phyloP scores from a whole-genome alignment of 2,329 filamentous ascomycete species.

The Dactylella cylindrospora region DNA sequence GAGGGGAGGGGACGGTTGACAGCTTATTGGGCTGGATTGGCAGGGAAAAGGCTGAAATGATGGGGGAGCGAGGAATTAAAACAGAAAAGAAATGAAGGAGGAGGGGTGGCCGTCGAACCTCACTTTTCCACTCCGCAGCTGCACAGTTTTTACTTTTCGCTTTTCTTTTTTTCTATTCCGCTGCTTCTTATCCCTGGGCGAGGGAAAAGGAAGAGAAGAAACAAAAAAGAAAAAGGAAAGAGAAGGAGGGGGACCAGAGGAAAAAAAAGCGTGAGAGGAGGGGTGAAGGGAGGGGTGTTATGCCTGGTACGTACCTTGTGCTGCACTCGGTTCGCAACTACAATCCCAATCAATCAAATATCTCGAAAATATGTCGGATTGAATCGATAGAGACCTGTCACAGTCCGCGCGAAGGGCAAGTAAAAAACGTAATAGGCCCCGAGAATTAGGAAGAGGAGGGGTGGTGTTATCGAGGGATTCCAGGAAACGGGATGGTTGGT shows the following conservation, averaged over 20 bases:
- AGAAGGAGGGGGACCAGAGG: constrained; percentile 25
- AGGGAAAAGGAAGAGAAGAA: constrained; percentile 34
- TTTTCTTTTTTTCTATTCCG: constrained; percentile 31
- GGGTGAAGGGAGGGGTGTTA: constrained; percentile 40
- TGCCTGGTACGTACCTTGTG: constrained; percentile 43
- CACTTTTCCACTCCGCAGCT: constrained; percentile 19
- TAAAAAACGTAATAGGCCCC: constrained; percentile 19
- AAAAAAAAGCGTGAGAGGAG: constrained; percentile 37
- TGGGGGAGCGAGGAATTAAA: constrained; percentile 40
- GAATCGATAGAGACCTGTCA: constrained; percentile 2
- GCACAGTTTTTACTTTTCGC: constrained; percentile 29
- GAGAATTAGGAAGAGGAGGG: constrained; percentile 1
- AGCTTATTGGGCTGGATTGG: constrained; percentile 46
- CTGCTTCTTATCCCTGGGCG: constrained; percentile 41
- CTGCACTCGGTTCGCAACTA: constrained; percentile 6
- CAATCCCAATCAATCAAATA: neutral
- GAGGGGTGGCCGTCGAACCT: constrained; percentile 18
- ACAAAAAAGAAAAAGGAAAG: constrained; percentile 16
- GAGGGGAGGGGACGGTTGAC: constrained; percentile 37
- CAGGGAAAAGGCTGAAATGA: constrained; percentile 46
- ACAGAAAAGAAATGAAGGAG: constrained; percentile 44
- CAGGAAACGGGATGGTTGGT: constrained; percentile 28
- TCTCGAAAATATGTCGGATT: neutral
- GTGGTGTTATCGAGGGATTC: constrained; percentile 16
- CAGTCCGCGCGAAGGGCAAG: neutral